Base-by-base conservation (phyloP, 1,139 yeast genomes). In the Suhomyces yuchorum region DNA sequence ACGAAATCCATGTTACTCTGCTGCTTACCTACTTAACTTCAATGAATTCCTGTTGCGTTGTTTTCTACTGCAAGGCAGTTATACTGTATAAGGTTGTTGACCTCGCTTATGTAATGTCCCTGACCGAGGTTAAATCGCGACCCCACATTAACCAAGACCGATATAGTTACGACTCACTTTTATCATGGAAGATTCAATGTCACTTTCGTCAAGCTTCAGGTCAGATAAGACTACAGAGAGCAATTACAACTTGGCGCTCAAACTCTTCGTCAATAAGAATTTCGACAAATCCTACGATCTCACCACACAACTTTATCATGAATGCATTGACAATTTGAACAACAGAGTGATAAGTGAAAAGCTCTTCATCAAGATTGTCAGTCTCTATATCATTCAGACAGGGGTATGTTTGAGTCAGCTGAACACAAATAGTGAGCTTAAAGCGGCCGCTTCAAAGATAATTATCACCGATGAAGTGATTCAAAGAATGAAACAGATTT, bases 231-330 rank as follows among this genome's bases (percentile, higher is more conserved):
- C 62, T 23, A 51, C 68, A 32, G 64, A 63, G 40, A 63, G 58
- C 37, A 65, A 62, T 46, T 75, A 72, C 53, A 65, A 67, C 44
- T 56, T 74, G 38, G 70, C 79, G 0, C 57, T 72, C 46, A 75
- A 75, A 57, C 64, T 65, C 47, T 75, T 75, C 55, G 65, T 70
- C 56, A 73, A 71, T 54, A 71, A 68, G 56, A 66, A 71, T 51
- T 68, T 74, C 43, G 60, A 56, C 5, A 62, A 63, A 44, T 72
- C 79, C 6, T 74, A 61, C 52, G 63, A 55, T 22, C 55, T 73
- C 17, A 59, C 66, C 22, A 57, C 56, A 37, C 56, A 59, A 41
- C 57, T 71, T 37, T 69, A 65, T 50, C 52, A 52, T 15, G 51
- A 52, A 11, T 51, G 66, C 14, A 61, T 66, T 44, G 50, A 54